Evolutionary conservation across 2,329 filamentous ascomycete species (phyloP), one percentile per base, ranked within the genome.

Genomic region (Fusarium sublunatum): DNA sequence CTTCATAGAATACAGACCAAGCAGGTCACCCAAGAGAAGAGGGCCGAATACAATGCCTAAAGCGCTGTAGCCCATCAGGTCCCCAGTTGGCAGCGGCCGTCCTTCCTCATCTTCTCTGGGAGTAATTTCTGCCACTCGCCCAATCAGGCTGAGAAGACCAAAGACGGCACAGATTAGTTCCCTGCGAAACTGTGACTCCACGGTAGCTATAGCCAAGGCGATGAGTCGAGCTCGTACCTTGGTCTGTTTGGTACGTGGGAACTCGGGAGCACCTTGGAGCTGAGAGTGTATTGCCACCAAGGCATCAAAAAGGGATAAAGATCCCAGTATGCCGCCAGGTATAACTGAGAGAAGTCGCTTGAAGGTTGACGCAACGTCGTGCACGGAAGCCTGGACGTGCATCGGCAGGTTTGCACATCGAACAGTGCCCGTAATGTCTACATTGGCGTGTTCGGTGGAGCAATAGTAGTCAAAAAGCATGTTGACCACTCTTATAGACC

Each of bases 101-200:
- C 84, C 83, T 10, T 76, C 74, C 15, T 79, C 78, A 58, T 86
- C 82, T 68, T 87, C 82, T 25, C 82, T 77, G 5, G 80, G 79
- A 0, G 81, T 75, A 31, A 77, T 79, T 69, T 90, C 85, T 3
- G 86, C 84, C 5, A 81, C 76, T 25, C 83, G 78, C 3, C 86
- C 88, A 52, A 91, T 81, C 34, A 88, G 77, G 48, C 83, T 86
- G 10, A 90, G 76, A 11, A 91, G 77, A 0, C 88, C 88, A 70
- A 91, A 88, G 0, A 91, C 86, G 6, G 86, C 85, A 60, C 85
- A 89, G 39, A 91, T 87, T 4, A 91, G 76, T 42, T 89, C 86
- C 24, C 87, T 79, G 38, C 86, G 82, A 58, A 85, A 86, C 49
- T 82, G 82, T 1, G 86, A 89, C 51, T 79, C 78, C n/a, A 89